Conservation (phyloP, 2,329 filamentous ascomycete genomes). For the Phyllosticta ampelicida region DNA sequence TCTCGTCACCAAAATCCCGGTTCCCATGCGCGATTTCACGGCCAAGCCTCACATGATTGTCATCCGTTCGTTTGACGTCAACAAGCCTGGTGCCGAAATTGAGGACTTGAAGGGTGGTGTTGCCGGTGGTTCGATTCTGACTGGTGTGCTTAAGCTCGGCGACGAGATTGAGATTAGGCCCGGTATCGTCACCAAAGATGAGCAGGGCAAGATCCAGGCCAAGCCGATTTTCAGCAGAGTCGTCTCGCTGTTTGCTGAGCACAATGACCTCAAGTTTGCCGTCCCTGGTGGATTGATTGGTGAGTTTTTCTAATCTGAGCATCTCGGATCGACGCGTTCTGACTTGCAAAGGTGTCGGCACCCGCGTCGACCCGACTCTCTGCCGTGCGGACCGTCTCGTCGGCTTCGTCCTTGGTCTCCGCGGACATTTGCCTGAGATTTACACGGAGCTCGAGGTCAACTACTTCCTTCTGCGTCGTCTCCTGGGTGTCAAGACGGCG, state of each 20-base stretch:
- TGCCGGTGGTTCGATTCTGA: constrained; percentile 91
- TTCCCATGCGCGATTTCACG: constrained; percentile 82
- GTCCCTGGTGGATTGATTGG: constrained; percentile 92
- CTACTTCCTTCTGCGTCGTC: constrained; percentile 91
- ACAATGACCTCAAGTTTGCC: constrained; percentile 97
- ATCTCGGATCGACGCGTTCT: background rate
- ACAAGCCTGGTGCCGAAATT: constrained; percentile 98
- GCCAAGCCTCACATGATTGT: constrained; percentile 96
- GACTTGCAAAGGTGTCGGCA: constrained; percentile 60
- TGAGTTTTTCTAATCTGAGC: constrained; percentile 14
- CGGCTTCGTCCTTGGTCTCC: constrained; percentile 91
- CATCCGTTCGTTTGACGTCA: constrained; percentile 98
- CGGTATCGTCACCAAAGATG: constrained; percentile 95
- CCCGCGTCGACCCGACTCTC: constrained; percentile 90
- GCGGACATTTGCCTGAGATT: constrained; percentile 87
- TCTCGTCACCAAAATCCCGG: constrained; percentile 88
- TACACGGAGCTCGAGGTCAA: constrained; percentile 99
- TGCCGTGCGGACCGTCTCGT: constrained; percentile 98
- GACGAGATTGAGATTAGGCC: constrained; percentile 98
- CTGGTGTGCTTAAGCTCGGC: constrained; percentile 90
- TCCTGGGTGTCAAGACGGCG: constrained; percentile 93
- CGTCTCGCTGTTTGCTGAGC: constrained; percentile 90
- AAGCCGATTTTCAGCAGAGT: constrained; percentile 94
- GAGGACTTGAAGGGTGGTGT: constrained; percentile 98
- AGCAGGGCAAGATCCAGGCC: constrained; percentile 88